Percentiles rank a stretch among this genome's conserved stretches.
Conservation (phyloP, 192 early-diverging fungal genomes). For the Gorgonomyces haynaldii region DNA sequence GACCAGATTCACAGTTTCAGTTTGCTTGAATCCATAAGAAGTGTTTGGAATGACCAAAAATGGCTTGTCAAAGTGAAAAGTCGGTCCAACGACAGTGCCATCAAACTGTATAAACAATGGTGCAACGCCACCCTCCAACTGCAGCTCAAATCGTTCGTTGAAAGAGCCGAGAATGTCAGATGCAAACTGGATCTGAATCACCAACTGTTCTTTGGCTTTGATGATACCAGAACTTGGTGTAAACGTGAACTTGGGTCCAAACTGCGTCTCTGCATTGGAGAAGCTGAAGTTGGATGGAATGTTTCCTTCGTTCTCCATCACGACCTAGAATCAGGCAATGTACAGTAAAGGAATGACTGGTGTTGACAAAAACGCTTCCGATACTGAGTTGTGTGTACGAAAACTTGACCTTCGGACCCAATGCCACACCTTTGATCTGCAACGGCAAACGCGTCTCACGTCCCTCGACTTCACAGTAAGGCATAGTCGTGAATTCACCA, state of each 20-base stretch:
- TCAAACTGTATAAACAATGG: conserved; percentile 25
- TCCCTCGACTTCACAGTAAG: conserved; percentile 44
- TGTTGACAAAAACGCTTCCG: conserved; percentile 42
- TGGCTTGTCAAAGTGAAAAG: conserved; percentile 34
- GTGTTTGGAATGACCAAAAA: conserved; percentile 29
- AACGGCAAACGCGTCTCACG: conserved; percentile 41
- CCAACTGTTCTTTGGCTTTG: conserved; percentile 27
- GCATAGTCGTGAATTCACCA: conserved; percentile 17
- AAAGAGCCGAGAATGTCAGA: conserved; percentile 39
- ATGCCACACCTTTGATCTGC: conserved; percentile 36
- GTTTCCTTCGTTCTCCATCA: conserved; percentile 44
- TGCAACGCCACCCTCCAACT: conserved; percentile 36
- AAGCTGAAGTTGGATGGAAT: conserved; percentile 29
- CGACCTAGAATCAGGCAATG: conserved; percentile 15
- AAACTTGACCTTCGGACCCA: conserved; percentile 43
- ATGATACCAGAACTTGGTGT: conserved; percentile 28
- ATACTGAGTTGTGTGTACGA: conserved; percentile 41
- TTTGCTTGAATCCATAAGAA: conserved; percentile 34
- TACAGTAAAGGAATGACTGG: conserved; percentile 41
- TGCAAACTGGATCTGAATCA: conserved; percentile 27
- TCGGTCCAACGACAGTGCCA: conserved; percentile 45
- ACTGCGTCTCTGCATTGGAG: conserved; percentile 9
- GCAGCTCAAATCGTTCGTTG: conserved; percentile 41
- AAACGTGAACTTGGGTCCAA: conserved; percentile 40
- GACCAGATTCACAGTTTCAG: conserved; percentile 15